phyloP scores from a whole-genome alignment of 371 early-diverging fungal genomes.

The Mortierella sp. region DNA sequence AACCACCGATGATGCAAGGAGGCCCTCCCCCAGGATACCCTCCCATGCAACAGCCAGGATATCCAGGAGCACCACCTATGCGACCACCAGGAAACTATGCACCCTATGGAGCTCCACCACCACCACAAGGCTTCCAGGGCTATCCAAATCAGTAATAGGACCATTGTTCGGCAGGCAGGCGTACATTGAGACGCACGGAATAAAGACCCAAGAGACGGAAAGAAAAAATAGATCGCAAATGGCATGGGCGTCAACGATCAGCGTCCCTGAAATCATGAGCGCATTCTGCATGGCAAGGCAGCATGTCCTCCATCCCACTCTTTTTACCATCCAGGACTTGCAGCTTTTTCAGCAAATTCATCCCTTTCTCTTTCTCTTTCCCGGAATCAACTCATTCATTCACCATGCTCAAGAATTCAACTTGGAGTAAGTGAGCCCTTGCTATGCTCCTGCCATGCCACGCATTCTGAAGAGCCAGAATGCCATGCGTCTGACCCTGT shows the following conservation, averaged over 20 bases:
- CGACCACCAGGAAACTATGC: constrained; percentile 52
- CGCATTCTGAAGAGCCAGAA: no score
- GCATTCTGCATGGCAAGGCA: no score
- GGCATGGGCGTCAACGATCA: no score
- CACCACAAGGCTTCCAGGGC: constrained; percentile 37
- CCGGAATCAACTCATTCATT: not conserved
- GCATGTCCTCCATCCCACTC: no score
- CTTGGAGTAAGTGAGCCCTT: constrained; percentile 55
- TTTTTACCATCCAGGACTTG: no score
- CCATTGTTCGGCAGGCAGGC: no score
- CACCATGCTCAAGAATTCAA: constrained; percentile 62
- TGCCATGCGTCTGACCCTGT: constrained; percentile 1
- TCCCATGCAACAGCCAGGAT: constrained; percentile 31
- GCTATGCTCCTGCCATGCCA: not conserved
- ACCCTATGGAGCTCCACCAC: constrained; percentile 49
- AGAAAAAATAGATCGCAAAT: no score
- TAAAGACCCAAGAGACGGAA: no score
- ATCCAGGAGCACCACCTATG: constrained; percentile 42
- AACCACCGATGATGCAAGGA: constrained; percentile 47
- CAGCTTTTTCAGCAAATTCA: no score
- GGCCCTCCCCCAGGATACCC: constrained; percentile 45
- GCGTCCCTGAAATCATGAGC: no score
- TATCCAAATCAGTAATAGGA: constrained; percentile 30
- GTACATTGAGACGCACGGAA: no score
- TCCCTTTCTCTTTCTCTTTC: no score